Conservation (phyloP, 1,139 yeast genomes). For the Hansenula anomala region DNA sequence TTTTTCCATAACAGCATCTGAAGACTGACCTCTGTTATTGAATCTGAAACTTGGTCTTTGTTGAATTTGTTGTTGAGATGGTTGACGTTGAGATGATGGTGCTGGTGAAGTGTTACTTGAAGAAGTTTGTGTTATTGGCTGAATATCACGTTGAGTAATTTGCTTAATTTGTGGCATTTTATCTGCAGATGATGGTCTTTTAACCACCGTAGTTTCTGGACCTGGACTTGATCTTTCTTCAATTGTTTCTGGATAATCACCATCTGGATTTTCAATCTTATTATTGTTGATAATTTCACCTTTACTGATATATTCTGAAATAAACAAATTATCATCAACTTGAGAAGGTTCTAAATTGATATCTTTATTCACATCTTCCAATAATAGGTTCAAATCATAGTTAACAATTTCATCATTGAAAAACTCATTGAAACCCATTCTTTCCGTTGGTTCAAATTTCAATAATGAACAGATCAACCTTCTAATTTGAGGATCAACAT, state of each 20-base stretch:
- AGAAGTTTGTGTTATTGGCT: conserved; percentile 14
- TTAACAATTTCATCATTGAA: conserved; percentile 49
- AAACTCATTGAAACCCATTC: conserved; percentile 85
- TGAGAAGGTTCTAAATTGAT: conserved; percentile 55
- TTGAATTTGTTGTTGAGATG: conserved; percentile 4
- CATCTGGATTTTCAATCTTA: conserved; percentile 8
- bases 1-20: conserved; percentile 55
- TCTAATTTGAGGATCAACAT: conserved; percentile 47
- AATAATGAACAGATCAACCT: conserved; percentile 68
- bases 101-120: background rate
- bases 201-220: background rate
- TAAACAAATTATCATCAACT: conserved; percentile 73
- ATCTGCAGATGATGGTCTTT: background rate
- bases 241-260: conserved; percentile 14
- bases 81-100: conserved; percentile 4
- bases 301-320: conserved; percentile 65
- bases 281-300: conserved; percentile 21
- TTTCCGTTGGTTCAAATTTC: conserved; percentile 79
- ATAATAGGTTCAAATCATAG: conserved; percentile 24
- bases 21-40: conserved; percentile 15
- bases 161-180: conserved; percentile 10
- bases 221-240: conserved; percentile 10
- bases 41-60: conserved; percentile 12
- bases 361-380: conserved; percentile 28
- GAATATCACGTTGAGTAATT: conserved; percentile 19